phyloP scores from a whole-genome alignment of 2,329 filamentous ascomycete genomes.

The Verticillium klebahnii region DNA sequence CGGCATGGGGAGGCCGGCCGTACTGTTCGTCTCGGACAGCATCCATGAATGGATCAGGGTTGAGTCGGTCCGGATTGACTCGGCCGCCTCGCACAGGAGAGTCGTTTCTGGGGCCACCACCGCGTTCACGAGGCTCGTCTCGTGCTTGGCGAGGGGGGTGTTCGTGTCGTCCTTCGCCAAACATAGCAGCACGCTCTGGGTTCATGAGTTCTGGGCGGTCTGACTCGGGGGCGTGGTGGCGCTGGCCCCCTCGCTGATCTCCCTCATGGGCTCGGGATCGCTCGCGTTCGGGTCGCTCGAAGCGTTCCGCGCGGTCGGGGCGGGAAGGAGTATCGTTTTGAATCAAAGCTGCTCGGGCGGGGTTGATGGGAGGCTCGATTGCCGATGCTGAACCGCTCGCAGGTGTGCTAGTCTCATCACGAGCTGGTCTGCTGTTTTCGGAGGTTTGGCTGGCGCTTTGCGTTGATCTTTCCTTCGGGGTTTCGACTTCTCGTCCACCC shows the following conservation, averaged over 20 bases:
- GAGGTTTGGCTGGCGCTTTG: neutral
- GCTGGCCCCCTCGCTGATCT: constrained; percentile 9
- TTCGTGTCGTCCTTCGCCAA: constrained; percentile 32
- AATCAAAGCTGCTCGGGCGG: constrained; percentile 49
- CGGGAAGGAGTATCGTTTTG: constrained; percentile 23
- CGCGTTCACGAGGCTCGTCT: constrained; percentile 31
- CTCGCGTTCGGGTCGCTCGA: constrained; percentile 11
- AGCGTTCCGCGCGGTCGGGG: constrained; percentile 5
- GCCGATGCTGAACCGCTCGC: constrained; percentile 21
- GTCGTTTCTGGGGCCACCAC: constrained; percentile 27
- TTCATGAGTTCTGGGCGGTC: constrained; percentile 36
- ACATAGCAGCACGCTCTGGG: constrained; percentile 41
- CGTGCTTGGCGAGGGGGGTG: constrained; percentile 31
- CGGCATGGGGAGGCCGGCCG: constrained; percentile 32
- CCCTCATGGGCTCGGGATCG: constrained; percentile 7
- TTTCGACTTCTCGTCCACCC: neutral
- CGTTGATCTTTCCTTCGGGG: neutral
- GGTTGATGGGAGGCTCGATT: constrained; percentile 48
- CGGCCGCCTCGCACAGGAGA: constrained; percentile 46
- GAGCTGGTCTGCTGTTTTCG: constrained; percentile 18
- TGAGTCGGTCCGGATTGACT: constrained; percentile 24
- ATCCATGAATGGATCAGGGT: constrained; percentile 29
- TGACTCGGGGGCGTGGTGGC: constrained; percentile 9
- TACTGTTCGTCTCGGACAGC: constrained; percentile 41
- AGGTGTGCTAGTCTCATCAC: constrained; percentile 19